Evolutionary conservation across 495 filamentous ascomycete genomes (phyloP).

Genomic region (Bacidia gigantensis): DNA sequence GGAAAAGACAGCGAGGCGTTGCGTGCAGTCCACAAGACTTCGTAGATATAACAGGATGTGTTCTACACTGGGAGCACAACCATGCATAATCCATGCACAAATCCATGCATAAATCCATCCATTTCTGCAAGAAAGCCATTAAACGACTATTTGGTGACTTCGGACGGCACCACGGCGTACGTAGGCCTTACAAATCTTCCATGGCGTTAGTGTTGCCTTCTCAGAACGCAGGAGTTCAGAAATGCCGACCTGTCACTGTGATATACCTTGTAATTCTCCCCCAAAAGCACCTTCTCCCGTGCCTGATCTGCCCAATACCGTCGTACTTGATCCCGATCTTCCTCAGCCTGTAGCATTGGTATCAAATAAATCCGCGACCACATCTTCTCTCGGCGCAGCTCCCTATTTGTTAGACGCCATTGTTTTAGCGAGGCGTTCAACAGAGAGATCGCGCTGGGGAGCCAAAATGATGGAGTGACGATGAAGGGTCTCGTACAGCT

Average conservation of each 20-base stretch:
- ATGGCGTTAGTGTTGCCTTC: neutral
- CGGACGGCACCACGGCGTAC: conserved; percentile 45
- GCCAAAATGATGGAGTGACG: neutral
- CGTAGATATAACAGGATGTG: neutral
- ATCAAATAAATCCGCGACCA: conserved; percentile 89
- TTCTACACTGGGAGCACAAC: neutral
- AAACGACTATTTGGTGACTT: conserved; percentile 32
- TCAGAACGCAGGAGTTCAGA: too few relatives aligned
- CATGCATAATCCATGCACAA: too few relatives aligned
- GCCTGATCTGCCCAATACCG: conserved; percentile 72
- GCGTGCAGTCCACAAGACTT: neutral
- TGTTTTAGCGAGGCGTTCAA: too few relatives aligned
- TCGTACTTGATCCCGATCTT: conserved; percentile 86
- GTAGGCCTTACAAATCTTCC: conserved; percentile 58
- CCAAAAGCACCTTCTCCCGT: conserved; percentile 78
- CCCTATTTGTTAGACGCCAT: conserved; percentile 37
- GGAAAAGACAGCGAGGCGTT: conserved; percentile 1
- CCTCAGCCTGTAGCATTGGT: conserved; percentile 85
- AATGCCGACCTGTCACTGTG: conserved; percentile 84
- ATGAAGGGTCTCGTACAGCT: conserved; percentile 65
- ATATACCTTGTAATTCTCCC: conserved; percentile 67
- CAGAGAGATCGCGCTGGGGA: neutral
- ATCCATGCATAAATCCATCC: too few relatives aligned
- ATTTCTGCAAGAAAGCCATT: too few relatives aligned
- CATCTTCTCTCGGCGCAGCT: conserved; percentile 92